These are phyloP conservation scores for Aspergillus caelatus DNA, from an alignment of 2,329 filamentous ascomycete species.

Conservation along the genomic window DNA sequence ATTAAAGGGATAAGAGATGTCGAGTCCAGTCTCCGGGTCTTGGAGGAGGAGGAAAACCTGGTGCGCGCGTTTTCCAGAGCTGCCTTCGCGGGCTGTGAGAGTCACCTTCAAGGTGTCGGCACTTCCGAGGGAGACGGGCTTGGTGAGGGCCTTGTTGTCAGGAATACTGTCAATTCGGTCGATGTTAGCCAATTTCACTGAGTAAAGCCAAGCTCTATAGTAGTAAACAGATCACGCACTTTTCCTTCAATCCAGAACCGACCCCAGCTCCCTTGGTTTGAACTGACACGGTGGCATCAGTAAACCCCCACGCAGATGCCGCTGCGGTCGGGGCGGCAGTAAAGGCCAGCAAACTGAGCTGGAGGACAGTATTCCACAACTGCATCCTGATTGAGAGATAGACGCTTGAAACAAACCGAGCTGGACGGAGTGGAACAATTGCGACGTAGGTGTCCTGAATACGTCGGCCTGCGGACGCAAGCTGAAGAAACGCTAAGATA, in stretches of 20 bases:
- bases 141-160: constrained; percentile 62
- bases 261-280: constrained; percentile 62
- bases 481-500: constrained; percentile 25
- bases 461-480: not conserved
- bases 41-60: constrained; percentile 88
- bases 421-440: constrained; percentile 11
- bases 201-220: not conserved
- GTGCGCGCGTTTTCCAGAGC: constrained; percentile 80
- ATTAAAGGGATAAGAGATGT: constrained; percentile 81
- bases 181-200: not conserved
- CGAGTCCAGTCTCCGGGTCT: constrained; percentile 74
- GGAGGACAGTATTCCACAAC: constrained; percentile 38
- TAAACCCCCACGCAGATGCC: constrained; percentile 62
- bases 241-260: constrained; percentile 57
- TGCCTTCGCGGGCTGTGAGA: constrained; percentile 78
- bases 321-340: constrained; percentile 44
- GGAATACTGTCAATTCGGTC: constrained; percentile 54
- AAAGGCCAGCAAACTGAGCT: constrained; percentile 41
- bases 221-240: constrained; percentile 43
- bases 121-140: constrained; percentile 65
- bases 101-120: constrained; percentile 78
- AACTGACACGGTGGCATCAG: constrained; percentile 65
- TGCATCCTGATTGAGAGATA: constrained; percentile 35
- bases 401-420: constrained; percentile 3
- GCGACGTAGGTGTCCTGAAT: constrained; percentile 8